phyloP scores from a whole-genome alignment of 495 filamentous ascomycete species.

The Hypoxylon crocopeplum region DNA sequence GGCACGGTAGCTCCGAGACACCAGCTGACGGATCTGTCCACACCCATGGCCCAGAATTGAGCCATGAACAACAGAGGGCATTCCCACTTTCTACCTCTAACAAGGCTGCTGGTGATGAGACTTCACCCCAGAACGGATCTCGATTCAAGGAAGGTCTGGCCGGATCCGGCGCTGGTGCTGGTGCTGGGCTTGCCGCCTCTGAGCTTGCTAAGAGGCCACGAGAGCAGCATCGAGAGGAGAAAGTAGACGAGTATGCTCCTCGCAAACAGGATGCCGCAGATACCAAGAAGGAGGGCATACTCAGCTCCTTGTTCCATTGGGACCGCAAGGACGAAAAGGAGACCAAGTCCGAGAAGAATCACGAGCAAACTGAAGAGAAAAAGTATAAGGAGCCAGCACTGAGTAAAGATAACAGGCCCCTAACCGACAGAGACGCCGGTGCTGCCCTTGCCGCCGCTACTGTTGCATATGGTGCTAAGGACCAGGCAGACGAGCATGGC shows the following conservation, averaged over 20 bases:
- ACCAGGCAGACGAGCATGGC: conserved; percentile 26
- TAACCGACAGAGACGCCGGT: conserved; percentile 33
- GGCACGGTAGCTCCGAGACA: conserved; percentile 48
- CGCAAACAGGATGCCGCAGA: conserved; percentile 13
- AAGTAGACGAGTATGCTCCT: conserved; percentile 8
- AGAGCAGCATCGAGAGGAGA: conserved; percentile 25
- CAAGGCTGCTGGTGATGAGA: conserved; percentile 29
- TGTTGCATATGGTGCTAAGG: conserved; percentile 21
- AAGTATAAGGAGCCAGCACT: not conserved
- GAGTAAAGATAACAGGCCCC: conserved; percentile 20
- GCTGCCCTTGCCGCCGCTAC: conserved; percentile 38
- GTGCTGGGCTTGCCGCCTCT: conserved; percentile 14
- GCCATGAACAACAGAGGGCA: conserved; percentile 40
- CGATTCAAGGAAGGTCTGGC: conserved; percentile 21
- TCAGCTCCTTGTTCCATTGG: conserved; percentile 43
- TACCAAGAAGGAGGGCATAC: conserved; percentile 33
- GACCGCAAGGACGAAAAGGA: conserved; percentile 38
- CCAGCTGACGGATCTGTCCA: conserved; percentile 14
- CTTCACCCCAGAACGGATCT: conserved; percentile 13
- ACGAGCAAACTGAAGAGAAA: conserved; percentile 5
- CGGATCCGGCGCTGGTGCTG: conserved; percentile 7
- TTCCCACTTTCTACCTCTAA: conserved; percentile 30
- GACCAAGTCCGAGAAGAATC: conserved; percentile 21
- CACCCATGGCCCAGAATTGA: conserved; percentile 1
- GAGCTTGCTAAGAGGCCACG: conserved; percentile 14